Evolutionary conservation across 169 alveolate genomes (phyloP).

Genomic region (Cryptosporidium muris): DNA sequence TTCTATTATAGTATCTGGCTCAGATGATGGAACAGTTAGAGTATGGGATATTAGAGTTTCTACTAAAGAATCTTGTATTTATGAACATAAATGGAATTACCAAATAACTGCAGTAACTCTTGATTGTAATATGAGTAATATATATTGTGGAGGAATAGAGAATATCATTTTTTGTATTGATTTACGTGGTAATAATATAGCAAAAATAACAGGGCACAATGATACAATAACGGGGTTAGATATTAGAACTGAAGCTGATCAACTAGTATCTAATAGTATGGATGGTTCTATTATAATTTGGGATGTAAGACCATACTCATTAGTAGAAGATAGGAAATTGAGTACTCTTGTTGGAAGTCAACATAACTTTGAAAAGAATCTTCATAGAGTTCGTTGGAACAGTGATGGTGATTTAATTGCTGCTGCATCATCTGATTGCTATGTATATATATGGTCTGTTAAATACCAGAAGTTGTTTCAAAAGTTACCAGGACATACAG

Average conservation of each 20-base stretch:
- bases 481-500: constrained; percentile 42
- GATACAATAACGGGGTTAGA: constrained; percentile 66
- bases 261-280: constrained; percentile 46
- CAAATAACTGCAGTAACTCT: constrained; percentile 50
- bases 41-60: constrained; percentile 46
- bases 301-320: constrained; percentile 63
- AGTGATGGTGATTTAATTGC: constrained; percentile 55
- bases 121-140: constrained; percentile 8
- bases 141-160: constrained; percentile 65
- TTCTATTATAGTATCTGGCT: constrained; percentile 26
- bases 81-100: constrained; percentile 30
- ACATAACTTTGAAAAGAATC: constrained; percentile 36
- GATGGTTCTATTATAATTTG: constrained; percentile 33
- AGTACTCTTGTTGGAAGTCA: constrained; percentile 52
- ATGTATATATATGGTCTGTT: constrained; percentile 55
- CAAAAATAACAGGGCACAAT: neutral
- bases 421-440: constrained; percentile 60
- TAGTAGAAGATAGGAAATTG: constrained; percentile 37
- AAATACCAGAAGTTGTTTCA: constrained; percentile 38
- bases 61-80: constrained; percentile 25
- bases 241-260: constrained; percentile 13
- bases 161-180: constrained; percentile 44
- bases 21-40: constrained; percentile 59
- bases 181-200: neutral
- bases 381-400: constrained; percentile 63